Percentiles rank a stretch among this genome's conserved stretches.
Evolutionary conservation across 1,284 basidiomycete genomes (phyloP).

Genomic region (Papiliotrema flavescens): DNA sequence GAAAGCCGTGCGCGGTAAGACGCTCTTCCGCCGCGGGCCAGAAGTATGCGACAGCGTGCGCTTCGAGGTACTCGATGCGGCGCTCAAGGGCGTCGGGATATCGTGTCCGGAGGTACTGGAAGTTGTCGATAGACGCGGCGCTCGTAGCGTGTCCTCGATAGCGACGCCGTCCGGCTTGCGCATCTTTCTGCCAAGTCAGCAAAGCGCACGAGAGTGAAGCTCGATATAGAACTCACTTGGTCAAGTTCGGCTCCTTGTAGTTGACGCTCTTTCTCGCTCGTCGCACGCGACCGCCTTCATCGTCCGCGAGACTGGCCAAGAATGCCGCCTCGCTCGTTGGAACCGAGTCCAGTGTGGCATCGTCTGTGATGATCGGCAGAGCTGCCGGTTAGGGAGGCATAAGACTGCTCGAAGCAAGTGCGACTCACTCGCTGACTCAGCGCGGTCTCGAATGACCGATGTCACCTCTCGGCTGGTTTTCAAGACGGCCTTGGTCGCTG

Average conservation of each 20-base stretch:
- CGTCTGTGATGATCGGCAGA: neutral
- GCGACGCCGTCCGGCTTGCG: conserved; percentile 65
- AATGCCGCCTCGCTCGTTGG: conserved; percentile 1
- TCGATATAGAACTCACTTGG: conserved; percentile 64
- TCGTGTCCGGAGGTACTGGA: neutral
- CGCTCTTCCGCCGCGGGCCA: neutral
- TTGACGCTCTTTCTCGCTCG: conserved; percentile 75
- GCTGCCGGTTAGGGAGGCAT: neutral
- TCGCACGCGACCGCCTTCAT: conserved; percentile 55
- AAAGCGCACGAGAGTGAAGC: conserved; percentile 4
- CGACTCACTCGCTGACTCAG: no score
- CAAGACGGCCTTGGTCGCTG: no score
- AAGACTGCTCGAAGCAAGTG: no score
- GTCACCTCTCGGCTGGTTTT: no score
- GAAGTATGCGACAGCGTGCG: neutral
- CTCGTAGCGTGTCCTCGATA: conserved; percentile 17
- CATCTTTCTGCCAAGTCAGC: conserved; percentile 65
- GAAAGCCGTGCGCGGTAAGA: neutral
- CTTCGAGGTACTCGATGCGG: neutral
- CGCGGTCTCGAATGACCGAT: no score
- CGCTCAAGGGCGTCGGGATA: neutral
- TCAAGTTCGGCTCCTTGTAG: conserved; percentile 82
- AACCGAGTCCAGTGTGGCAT: neutral
- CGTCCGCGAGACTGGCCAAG: conserved; percentile 13
- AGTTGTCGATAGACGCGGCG: neutral